Conservation (phyloP, 768 basidiomycete species). For the Pleurotus ostreatus region DNA sequence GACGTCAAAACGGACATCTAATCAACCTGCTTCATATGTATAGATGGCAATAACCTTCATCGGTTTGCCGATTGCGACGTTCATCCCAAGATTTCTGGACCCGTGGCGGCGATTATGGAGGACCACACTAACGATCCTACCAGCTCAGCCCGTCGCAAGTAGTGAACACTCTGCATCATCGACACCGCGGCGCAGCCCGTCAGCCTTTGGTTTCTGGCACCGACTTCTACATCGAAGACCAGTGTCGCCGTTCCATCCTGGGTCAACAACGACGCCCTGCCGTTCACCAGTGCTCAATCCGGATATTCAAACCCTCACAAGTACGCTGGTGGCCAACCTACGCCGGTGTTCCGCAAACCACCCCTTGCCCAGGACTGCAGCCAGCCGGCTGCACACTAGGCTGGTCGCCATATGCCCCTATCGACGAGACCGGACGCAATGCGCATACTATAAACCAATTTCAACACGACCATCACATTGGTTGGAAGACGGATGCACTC, state of each 20-base stretch:
- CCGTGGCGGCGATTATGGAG: conserved; percentile 52
- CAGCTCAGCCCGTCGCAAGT: conserved; percentile 31
- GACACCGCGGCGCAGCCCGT: conserved; percentile 32
- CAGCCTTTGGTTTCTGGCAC: conserved; percentile 40
- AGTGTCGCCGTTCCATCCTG: conserved; percentile 59
- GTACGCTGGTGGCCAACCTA: conserved; percentile 29
- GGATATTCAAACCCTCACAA: conserved; percentile 69
- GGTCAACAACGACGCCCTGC: conserved; percentile 48
- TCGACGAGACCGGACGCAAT: conserved; percentile 28
- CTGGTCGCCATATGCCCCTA: conserved; percentile 39
- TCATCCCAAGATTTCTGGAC: conserved; percentile 39
- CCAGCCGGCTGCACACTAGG: conserved; percentile 51
- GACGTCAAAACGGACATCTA: conserved; percentile 10
- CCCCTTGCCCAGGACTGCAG: conserved; percentile 54
- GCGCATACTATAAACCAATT: conserved; percentile 52
- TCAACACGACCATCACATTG: no score
- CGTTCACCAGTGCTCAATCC: conserved; percentile 62
- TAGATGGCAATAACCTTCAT: conserved; percentile 31
- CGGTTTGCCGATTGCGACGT: conserved; percentile 53
- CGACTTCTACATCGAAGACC: conserved; percentile 57
- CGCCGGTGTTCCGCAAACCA: conserved; percentile 36
- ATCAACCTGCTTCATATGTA: not conserved
- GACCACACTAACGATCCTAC: conserved; percentile 48
- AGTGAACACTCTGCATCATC: conserved; percentile 46
- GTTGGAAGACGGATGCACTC: no score